These are phyloP conservation scores for Furcasterigmium sp. DNA, from an alignment of 2,329 filamentous ascomycete genomes.

Conservation along the genomic window DNA sequence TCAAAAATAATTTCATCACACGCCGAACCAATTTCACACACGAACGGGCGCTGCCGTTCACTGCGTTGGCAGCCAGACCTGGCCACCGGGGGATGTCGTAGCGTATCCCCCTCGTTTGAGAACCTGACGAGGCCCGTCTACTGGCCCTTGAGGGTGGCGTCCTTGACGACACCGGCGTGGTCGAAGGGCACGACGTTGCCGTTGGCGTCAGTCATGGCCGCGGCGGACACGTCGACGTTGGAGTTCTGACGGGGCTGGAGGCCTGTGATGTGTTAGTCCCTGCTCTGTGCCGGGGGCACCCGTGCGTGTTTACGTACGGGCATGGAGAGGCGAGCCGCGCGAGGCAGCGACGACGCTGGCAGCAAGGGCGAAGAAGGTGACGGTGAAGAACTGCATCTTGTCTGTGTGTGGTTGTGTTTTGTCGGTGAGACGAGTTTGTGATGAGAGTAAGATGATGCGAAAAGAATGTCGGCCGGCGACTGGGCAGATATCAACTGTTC, in stretches of 20 bases:
- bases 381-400: constrained; percentile 50
- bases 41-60: too few relatives aligned
- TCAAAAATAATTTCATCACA: too few relatives aligned
- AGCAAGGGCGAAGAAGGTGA: constrained; percentile 41
- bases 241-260: constrained; percentile 25
- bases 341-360: constrained; percentile 38
- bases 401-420: constrained; percentile 20
- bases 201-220: constrained; percentile 40
- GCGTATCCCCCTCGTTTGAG: background rate
- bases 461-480: constrained; percentile 48
- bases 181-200: constrained; percentile 43
- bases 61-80: too few relatives aligned
- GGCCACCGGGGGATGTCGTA: background rate
- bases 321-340: constrained; percentile 5
- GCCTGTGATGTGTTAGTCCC: constrained; percentile 17
- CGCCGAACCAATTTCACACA: too few relatives aligned
- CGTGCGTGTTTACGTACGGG: constrained; percentile 12
- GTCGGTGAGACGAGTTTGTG: constrained; percentile 9
- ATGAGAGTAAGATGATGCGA: constrained; percentile 5
- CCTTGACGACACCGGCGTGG: constrained; percentile 27
- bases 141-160: background rate
- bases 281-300: background rate
- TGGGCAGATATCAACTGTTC: constrained; percentile 25
- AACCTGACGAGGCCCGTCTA: background rate
- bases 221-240: constrained; percentile 25